Evolutionary conservation across 306 rosid genomes (phyloP), one percentile per base, ranked within the genome.

Genomic region (Rosa chinensis): DNA sequence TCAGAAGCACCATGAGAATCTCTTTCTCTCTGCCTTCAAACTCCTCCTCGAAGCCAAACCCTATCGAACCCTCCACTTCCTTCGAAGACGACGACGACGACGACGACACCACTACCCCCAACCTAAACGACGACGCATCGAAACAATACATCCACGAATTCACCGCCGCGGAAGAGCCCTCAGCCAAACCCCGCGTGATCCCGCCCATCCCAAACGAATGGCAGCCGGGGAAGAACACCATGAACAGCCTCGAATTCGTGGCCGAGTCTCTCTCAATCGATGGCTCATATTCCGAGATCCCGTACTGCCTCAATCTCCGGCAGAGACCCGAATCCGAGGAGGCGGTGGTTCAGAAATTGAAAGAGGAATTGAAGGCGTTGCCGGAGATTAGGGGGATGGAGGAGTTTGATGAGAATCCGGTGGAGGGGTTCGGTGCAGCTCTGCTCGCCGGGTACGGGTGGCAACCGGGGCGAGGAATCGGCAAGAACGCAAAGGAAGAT

Each of bases 401-500:
- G 18, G 98, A 94, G 81, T 94, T 82, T 42, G 77, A 84, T 13
- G 96, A 92, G 16, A 81, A 87, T 8, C 72, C 97, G 0, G 91
- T 92, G 0, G 97, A 92, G 78, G 90, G 91, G 0, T 92, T 84
- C 43, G 94, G 86, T 16, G 87, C 90, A 0, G 94, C 97, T 0
- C 56, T 92, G 61, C 90, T 92, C 4, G 87, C 88, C 0, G 94
- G 97, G 3, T 92, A 89, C 32, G 94, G 97, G 1, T 92, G 94
- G 97, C 70, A 74, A 1, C 82, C 89, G 76, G 97, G 97, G 10
- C 82, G 79, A 85, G 97, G 94, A 7, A 90, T 92, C 9, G 94
- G 97, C 17, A 88, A 71, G 75, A 85, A 89, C 42, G 79, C 90
- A 0, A 84, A 87, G 76, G 42, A 43, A 0, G 73, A 68, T 68